A percentile compares a stretch with the other conserved stretches of the same genome.
Evolutionary conservation across 2,329 filamentous ascomycete genomes (phyloP).

Genomic region (Aureobasidium lini): DNA sequence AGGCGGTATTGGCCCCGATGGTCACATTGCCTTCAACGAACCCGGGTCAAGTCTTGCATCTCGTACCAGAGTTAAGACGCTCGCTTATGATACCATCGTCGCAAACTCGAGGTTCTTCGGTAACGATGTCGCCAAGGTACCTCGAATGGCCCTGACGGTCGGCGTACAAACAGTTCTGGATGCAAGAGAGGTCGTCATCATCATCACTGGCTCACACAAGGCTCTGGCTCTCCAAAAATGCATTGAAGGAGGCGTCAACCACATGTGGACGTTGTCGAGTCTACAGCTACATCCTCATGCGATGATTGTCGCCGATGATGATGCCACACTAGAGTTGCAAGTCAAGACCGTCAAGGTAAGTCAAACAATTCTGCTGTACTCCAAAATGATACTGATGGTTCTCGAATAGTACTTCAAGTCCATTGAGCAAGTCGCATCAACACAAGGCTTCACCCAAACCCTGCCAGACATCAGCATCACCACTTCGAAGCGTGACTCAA

Average conservation of each 20-base stretch:
- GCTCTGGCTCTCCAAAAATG: constrained; percentile 70
- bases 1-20: constrained; percentile 76
- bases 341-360: constrained; percentile 35
- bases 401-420: constrained; percentile 39
- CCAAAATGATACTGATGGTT: not conserved
- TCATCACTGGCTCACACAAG: constrained; percentile 76
- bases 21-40: constrained; percentile 87
- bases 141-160: constrained; percentile 75
- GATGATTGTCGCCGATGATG: constrained; percentile 77
- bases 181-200: constrained; percentile 70
- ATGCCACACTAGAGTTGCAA: constrained; percentile 46
- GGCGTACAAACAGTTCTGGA: constrained; percentile 79
- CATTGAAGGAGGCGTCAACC: constrained; percentile 74
- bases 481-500: constrained; percentile 27
- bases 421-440: constrained; percentile 40
- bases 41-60: constrained; percentile 72
- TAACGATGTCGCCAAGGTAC: constrained; percentile 65
- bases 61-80: constrained; percentile 75
- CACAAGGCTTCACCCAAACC: constrained; percentile 39
- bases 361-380: not conserved
- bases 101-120: constrained; percentile 81
- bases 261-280: constrained; percentile 83
- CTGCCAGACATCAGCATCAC: constrained; percentile 29
- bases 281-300: constrained; percentile 75
- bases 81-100: constrained; percentile 79